phyloP scores from a whole-genome alignment of 2,329 filamentous ascomycete genomes.

The Scopulariopsis brevicaulis region DNA sequence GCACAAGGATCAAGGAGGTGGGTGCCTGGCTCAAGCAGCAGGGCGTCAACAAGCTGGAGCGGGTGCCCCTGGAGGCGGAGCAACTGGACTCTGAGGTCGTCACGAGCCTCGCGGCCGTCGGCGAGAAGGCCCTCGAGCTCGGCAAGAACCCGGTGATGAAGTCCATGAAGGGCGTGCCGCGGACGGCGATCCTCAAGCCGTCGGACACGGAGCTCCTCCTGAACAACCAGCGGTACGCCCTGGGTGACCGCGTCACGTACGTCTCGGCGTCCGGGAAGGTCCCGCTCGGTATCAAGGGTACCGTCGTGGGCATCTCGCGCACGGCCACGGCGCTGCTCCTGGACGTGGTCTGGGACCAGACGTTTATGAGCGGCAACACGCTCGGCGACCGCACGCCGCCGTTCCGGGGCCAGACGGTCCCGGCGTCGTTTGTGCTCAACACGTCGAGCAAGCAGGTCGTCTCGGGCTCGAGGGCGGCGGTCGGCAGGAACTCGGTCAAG shows the following conservation, averaged over 20 bases:
- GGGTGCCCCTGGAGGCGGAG: slow-evolving; percentile 90
- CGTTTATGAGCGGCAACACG: slow-evolving; percentile 95
- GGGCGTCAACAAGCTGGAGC: slow-evolving; percentile 85
- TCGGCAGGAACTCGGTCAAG: slow-evolving; percentile 23
- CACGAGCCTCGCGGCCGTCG: slow-evolving; percentile 63
- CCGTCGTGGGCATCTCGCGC: slow-evolving; percentile 87
- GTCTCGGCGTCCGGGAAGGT: slow-evolving; percentile 89
- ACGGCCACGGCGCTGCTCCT: slow-evolving; percentile 73
- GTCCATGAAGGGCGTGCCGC: slow-evolving; percentile 70
- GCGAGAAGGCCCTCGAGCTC: slow-evolving; percentile 17
- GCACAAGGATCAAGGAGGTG: slow-evolving; percentile 82
- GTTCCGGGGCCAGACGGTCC: slow-evolving; percentile 89
- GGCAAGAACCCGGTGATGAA: slow-evolving; percentile 44
- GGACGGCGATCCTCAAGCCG: slow-evolving; percentile 84
- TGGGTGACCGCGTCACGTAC: slow-evolving; percentile 90
- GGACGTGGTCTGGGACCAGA: slow-evolving; percentile 85
- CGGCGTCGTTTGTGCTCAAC: slow-evolving; percentile 81
- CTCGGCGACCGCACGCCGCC: slow-evolving; percentile 81
- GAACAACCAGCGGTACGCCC: slow-evolving; percentile 67
- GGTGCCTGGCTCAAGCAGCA: slow-evolving; percentile 85
- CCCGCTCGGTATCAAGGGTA: slow-evolving; percentile 82
- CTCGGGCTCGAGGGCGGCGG: slow-evolving; percentile 47
- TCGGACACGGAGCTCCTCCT: slow-evolving; percentile 89
- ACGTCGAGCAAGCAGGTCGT: slow-evolving; percentile 73
- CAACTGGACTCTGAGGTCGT: slow-evolving; percentile 91